Evolutionary conservation across 106 monocot genomes (phyloP).

Genomic region (Dendrobium chrysotoxum): DNA sequence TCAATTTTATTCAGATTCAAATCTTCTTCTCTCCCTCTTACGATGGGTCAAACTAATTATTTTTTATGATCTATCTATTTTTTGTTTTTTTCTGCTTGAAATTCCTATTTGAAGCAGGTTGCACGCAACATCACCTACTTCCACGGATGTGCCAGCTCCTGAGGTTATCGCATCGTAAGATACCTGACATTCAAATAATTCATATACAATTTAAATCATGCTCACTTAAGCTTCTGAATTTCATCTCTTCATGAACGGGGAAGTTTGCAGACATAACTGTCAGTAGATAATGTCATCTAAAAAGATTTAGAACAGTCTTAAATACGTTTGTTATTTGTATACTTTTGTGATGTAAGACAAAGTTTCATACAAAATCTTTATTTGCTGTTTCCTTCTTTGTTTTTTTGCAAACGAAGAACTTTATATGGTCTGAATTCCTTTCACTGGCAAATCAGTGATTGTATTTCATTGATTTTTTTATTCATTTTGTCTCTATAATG

Average conservation of each 20-base stretch:
- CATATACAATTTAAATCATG: background rate
- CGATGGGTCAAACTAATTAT: background rate
- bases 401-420: background rate
- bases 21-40: background rate
- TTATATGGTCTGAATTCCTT: background rate
- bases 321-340: background rate
- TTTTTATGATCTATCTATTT: background rate
- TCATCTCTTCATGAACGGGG: no score
- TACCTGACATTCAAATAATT: background rate
- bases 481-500: background rate
- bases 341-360: background rate
- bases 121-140: background rate
- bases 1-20: background rate
- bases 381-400: background rate
- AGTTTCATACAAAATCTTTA: background rate
- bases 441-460: background rate
- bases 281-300: no score
- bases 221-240: no score
- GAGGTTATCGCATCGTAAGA: slow-evolving; percentile 3
- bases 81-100: background rate
- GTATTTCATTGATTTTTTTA: background rate
- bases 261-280: no score
- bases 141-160: background rate
- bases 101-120: slow-evolving; percentile 6
- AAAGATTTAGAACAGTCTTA: no score